These are phyloP conservation scores for Phytopythium boreale DNA, from an alignment of 352 stramenopile species.

Conservation along the genomic window DNA sequence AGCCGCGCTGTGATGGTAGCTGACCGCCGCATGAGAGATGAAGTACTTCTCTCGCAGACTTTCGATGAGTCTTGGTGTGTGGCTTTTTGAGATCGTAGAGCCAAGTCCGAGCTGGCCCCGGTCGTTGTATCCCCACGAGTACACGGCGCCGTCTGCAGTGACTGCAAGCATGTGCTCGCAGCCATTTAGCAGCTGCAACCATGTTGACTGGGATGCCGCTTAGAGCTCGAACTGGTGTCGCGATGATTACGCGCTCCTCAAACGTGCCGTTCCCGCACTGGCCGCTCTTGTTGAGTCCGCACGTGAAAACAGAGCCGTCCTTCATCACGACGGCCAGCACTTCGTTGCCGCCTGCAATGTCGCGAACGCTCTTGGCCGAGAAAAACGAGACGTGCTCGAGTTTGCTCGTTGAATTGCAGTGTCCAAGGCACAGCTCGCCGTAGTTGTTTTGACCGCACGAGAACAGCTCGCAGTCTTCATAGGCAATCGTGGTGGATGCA, in stretches of 20 bases:
- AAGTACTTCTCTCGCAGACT: constrained; percentile 81
- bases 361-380: constrained; percentile 68
- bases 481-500: constrained; percentile 17
- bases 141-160: constrained; percentile 66
- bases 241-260: constrained; percentile 78
- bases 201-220: constrained; percentile 61
- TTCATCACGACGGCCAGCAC: constrained; percentile 85
- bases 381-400: constrained; percentile 85
- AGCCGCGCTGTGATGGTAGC: constrained; percentile 86
- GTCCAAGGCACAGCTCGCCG: constrained; percentile 78
- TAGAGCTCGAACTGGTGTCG: constrained; percentile 67
- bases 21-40: constrained; percentile 71
- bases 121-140: constrained; percentile 89
- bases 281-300: constrained; percentile 86
- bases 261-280: constrained; percentile 88
- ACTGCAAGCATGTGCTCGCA: constrained; percentile 88
- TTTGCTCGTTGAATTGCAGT: constrained; percentile 87
- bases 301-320: constrained; percentile 76
- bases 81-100: constrained; percentile 84
- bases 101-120: constrained; percentile 79
- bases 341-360: constrained; percentile 81
- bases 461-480: constrained; percentile 86
- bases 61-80: constrained; percentile 81
- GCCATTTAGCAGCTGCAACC: constrained; percentile 77
- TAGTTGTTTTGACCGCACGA: constrained; percentile 90